A percentile compares a stretch with the other conserved stretches of the same genome.
Evolutionary conservation across 768 basidiomycete genomes (phyloP).

Genomic region (Termitomyces sp.): DNA sequence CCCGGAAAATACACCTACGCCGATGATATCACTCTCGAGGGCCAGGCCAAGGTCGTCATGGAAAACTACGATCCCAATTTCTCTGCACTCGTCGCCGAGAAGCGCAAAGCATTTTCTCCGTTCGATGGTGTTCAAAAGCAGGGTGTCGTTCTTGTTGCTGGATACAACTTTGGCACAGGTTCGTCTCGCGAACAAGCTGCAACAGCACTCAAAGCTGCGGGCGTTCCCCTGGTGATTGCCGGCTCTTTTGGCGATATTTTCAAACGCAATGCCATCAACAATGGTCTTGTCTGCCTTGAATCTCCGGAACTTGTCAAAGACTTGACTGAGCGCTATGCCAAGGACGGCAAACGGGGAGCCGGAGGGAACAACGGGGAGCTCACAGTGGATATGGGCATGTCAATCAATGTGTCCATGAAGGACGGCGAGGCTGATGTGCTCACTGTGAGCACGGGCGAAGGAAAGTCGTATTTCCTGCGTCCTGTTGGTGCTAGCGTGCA

Average conservation of each 20-base stretch:
- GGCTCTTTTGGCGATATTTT: constrained; percentile 99
- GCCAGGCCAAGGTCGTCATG: constrained; percentile 96
- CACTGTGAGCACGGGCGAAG: constrained; percentile 34
- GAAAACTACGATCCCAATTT: constrained; percentile 97
- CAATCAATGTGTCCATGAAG: constrained; percentile 62
- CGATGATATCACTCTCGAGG: constrained; percentile 94
- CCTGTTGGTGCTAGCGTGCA: constrained; percentile 93
- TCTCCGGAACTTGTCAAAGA: constrained; percentile 86
- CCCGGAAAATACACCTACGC: constrained; percentile 99
- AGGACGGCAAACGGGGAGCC: constrained; percentile 68
- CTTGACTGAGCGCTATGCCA: constrained; percentile 71
- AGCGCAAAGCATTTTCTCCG: constrained; percentile 29
- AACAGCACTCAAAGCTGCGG: constrained; percentile 92
- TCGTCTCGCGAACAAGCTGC: constrained; percentile 98
- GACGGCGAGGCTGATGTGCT: constrained; percentile 65
- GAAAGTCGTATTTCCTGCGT: constrained; percentile 60
- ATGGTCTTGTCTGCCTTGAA: constrained; percentile 93
- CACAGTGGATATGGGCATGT: constrained; percentile 74
- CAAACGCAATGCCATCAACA: constrained; percentile 99
- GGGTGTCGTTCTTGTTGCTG: constrained; percentile 83
- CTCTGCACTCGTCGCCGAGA: constrained; percentile 60
- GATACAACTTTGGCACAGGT: constrained; percentile 98
- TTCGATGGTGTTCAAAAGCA: constrained; percentile 29
- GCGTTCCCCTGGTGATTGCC: constrained; percentile 90
- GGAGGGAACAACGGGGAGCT: constrained; percentile 82